phyloP scores from a whole-genome alignment of 1,284 basidiomycete genomes.

The Ganoderma boninense region DNA sequence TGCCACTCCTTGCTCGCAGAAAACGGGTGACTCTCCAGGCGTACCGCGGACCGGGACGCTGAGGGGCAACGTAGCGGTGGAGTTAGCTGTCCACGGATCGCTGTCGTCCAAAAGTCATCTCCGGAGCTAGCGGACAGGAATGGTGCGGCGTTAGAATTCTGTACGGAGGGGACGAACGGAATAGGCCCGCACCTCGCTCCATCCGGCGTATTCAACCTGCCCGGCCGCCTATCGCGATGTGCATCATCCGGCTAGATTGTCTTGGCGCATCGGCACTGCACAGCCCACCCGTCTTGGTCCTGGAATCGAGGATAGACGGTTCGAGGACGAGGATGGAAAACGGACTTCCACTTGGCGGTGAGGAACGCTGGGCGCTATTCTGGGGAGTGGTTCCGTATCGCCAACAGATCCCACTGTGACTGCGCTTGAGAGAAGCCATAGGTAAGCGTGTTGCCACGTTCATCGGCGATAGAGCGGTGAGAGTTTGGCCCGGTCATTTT shows the following conservation, averaged over 20 bases:
- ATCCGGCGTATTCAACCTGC: background rate
- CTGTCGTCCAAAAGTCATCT: background rate
- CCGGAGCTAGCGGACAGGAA: conserved; percentile 18
- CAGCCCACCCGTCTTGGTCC: conserved; percentile 15
- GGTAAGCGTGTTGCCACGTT: background rate
- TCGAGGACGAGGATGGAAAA: background rate
- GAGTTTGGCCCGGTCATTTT: background rate
- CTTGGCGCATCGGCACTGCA: conserved; percentile 17
- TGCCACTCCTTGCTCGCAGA: background rate
- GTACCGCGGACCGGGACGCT: background rate
- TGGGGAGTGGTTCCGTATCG: background rate
- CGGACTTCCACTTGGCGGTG: background rate
- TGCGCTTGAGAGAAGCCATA: background rate
- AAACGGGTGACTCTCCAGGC: background rate
- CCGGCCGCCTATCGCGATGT: conserved; percentile 1
- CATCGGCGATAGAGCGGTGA: background rate
- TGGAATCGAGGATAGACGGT: background rate
- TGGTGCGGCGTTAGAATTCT: conserved; percentile 31
- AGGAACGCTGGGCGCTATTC: background rate
- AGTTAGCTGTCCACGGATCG: background rate
- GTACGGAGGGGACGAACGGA: conserved; percentile 20
- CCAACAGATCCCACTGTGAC: background rate
- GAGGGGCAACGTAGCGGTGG: background rate
- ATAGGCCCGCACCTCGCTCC: conserved; percentile 16
- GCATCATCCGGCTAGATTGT: conserved; percentile 4